Evolutionary conservation across 306 rosid genomes (phyloP).

Genomic region (Morella rubra): DNA sequence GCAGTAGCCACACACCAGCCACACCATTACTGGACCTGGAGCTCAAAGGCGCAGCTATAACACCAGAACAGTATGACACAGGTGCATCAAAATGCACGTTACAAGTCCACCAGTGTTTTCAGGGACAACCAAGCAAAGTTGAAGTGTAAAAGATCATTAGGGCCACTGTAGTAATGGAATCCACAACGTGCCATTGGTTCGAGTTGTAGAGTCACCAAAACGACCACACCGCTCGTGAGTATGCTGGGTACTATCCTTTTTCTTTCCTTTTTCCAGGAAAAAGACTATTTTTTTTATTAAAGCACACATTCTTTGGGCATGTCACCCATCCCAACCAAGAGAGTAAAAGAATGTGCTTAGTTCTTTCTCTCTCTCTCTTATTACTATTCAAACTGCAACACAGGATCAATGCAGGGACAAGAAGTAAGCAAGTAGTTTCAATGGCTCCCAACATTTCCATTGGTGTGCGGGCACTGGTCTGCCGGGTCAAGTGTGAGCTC

Average conservation of each 20-base stretch:
- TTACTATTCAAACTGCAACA: constrained; percentile 5
- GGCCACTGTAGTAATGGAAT: neutral
- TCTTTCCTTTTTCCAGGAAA: neutral
- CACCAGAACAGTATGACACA: neutral
- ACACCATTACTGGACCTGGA: neutral
- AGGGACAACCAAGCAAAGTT: neutral
- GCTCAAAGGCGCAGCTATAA: neutral
- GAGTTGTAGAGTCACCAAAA: neutral
- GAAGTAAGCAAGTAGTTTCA: constrained; percentile 36
- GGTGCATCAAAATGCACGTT: neutral
- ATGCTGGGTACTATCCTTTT: neutral
- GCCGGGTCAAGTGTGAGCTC: constrained; percentile 35
- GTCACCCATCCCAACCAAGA: constrained; percentile 33
- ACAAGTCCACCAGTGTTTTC: too few relatives aligned
- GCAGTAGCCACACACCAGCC: too few relatives aligned
- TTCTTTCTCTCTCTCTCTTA: neutral
- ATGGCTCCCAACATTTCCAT: constrained; percentile 55
- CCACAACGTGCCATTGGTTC: neutral
- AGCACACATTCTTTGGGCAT: constrained; percentile 5
- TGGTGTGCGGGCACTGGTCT: constrained; percentile 50
- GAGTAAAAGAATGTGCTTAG: constrained; percentile 18
- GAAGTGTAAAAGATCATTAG: neutral
- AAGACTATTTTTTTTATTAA: neutral
- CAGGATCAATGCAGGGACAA: constrained; percentile 27
- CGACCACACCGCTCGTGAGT: too few relatives aligned